These are phyloP conservation scores for Tetratostichococcus sp. DNA, from an alignment of 139 green algal species.

Conservation along the genomic window DNA sequence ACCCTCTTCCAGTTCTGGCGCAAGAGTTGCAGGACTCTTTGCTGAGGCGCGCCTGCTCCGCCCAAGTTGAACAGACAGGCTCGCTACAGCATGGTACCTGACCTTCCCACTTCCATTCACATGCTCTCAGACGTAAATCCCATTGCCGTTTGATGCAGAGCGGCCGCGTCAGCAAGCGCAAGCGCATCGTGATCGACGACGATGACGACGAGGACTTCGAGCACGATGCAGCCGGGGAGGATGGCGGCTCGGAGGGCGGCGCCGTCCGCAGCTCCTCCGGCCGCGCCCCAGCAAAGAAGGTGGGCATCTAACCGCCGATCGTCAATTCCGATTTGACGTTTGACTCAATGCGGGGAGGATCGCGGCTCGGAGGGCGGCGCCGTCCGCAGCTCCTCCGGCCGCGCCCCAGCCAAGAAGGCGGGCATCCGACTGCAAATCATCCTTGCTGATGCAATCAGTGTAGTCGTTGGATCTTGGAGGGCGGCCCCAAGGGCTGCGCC, in stretches of 20 bases:
- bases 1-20: neutral
- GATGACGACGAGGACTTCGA: conserved; percentile 12
- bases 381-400: neutral
- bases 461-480: too few species aligned
- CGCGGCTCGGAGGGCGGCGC: too few species aligned
- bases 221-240: neutral
- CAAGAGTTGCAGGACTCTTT: neutral
- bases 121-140: too few species aligned
- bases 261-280: neutral
- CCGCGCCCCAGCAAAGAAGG: neutral
- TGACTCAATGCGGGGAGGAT: neutral
- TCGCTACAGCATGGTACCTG: neutral
- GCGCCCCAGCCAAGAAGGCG: neutral
- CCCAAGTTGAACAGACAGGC: neutral
- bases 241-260: neutral
- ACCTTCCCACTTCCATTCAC: too few species aligned
- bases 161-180: neutral
- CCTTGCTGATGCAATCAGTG: too few species aligned
- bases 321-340: too few species aligned
- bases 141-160: neutral
- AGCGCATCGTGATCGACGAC: conserved; percentile 5
- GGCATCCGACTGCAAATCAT: neutral
- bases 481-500: too few species aligned
- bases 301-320: neutral
- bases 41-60: too few species aligned